Evolutionary conservation across 83 land plant genomes (phyloP).

Genomic region (Diphasiastrum complanatum): DNA sequence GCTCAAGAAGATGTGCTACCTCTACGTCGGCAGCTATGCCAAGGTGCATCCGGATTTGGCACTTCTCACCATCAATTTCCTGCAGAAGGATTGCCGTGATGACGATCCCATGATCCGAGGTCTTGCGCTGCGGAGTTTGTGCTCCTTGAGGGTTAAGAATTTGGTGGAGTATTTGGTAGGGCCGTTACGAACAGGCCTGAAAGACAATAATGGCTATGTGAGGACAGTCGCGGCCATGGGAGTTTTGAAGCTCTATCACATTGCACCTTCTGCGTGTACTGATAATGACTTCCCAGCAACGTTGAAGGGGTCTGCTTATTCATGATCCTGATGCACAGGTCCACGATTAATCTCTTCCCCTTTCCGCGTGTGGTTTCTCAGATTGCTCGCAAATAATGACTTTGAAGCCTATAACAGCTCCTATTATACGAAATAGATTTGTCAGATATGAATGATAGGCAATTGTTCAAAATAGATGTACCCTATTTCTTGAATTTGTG

Average conservation of each 20-base stretch:
- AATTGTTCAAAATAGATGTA: too few species aligned
- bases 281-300: constrained; percentile 80
- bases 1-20: constrained; percentile 97
- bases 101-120: constrained; percentile 97
- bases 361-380: too few species aligned
- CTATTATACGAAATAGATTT: too few species aligned
- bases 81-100: constrained; percentile 91
- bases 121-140: constrained; percentile 77
- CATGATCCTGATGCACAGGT: constrained; percentile 90
- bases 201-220: constrained; percentile 75
- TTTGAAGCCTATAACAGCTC: too few species aligned
- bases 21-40: constrained; percentile 90
- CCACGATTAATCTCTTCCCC: too few species aligned
- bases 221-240: constrained; percentile 83
- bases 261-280: constrained; percentile 71
- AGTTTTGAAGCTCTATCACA: constrained; percentile 85
- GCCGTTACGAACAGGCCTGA: constrained; percentile 62
- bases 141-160: constrained; percentile 79
- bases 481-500: too few species aligned
- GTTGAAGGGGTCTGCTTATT: constrained; percentile 63
- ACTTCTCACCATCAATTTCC: constrained; percentile 93
- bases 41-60: constrained; percentile 87
- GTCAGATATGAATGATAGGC: too few species aligned
- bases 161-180: constrained; percentile 96
- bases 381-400: too few species aligned